Evolutionary conservation across 768 basidiomycete genomes (phyloP).

Genomic region (Pholiota microspora): DNA sequence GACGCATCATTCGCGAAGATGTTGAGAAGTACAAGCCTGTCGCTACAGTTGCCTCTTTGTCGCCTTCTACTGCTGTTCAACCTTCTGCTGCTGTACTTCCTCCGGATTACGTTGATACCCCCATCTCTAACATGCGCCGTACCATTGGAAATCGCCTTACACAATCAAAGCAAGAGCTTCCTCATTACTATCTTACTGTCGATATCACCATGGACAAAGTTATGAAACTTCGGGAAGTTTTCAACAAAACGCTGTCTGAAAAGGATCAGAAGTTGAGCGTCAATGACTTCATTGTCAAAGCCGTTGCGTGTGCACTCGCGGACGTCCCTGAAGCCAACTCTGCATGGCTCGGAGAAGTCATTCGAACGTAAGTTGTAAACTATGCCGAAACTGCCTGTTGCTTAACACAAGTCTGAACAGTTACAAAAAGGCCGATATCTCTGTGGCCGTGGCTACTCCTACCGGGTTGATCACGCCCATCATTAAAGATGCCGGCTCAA

Average conservation of each 20-base stretch:
- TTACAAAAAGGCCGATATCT: constrained; percentile 97
- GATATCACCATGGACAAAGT: constrained; percentile 97
- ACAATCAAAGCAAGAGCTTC: constrained; percentile 92
- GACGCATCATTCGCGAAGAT: constrained; percentile 92
- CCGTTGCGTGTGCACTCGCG: constrained; percentile 81
- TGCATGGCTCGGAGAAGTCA: constrained; percentile 94
- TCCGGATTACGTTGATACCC: constrained; percentile 81
- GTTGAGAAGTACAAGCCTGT: constrained; percentile 83
- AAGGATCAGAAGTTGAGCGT: constrained; percentile 97
- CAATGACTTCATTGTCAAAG: constrained; percentile 98
- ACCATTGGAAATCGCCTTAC: constrained; percentile 87
- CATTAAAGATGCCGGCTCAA: constrained; percentile 87
- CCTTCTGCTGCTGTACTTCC: constrained; percentile 49
- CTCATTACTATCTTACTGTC: constrained; percentile 95
- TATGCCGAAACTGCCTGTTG: not conserved
- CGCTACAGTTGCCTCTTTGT: constrained; percentile 39
- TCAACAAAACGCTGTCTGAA: constrained; percentile 85
- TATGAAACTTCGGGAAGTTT: constrained; percentile 89
- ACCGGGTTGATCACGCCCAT: constrained; percentile 97
- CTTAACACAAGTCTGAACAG: constrained; percentile 32
- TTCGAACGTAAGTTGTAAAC: constrained; percentile 75
- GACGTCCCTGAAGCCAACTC: constrained; percentile 99
- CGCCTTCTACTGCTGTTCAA: constrained; percentile 44
- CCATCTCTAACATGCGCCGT: constrained; percentile 92
- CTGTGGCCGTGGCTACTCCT: constrained; percentile 94